Evolutionary conservation across 371 early-diverging fungal species (phyloP), one percentile per base, ranked within the genome.

Genomic region (Apophysomyces sp.): DNA sequence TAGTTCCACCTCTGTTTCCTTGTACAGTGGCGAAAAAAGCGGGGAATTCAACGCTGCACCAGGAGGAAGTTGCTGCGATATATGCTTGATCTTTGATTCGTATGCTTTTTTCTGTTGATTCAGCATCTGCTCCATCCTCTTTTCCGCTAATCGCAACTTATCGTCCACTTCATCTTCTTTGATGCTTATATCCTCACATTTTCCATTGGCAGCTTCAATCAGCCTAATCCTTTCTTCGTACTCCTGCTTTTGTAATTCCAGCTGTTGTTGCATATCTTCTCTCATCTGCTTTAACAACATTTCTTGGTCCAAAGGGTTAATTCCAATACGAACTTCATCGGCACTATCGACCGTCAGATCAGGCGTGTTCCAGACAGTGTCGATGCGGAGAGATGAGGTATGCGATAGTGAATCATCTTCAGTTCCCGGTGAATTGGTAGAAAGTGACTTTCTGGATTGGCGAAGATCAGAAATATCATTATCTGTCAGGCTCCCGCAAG

Each of bases 401-500:
- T 44, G 49, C 21, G 49, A 44, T 7, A 44, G 24, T 9, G 21
- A 4, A 63, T 67, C 63, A 53, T 72, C 70, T 28, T 76, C 71
- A 61, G 71, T 54, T 53, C 67, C 63, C 4, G 36, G 24, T 18
- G 49, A 21, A 0, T 75, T 73, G 28, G 79, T 81, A 0, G 81
- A 77, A 16, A 76, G 72, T 18, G 69, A 61, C 49, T 73, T 77
- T 41, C 83, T 16, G 0, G 11, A 65, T 58, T 73, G 71, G 51
- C 77, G 70, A 55, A 77, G 73, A 51, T 78, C 78, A 41, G 77
- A 71, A 32, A 83, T 77, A 39, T 79, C 83, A 31, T 84, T 81
- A 30, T 82, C 77, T 36, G 78, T 81, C 62, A 77, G 73, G 4
- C 67, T 72, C 32, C 69, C 71, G 30, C 78, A 67, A 36, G 61